phyloP scores from a whole-genome alignment of 768 basidiomycete genomes.

The Crassisporium funariophilum region DNA sequence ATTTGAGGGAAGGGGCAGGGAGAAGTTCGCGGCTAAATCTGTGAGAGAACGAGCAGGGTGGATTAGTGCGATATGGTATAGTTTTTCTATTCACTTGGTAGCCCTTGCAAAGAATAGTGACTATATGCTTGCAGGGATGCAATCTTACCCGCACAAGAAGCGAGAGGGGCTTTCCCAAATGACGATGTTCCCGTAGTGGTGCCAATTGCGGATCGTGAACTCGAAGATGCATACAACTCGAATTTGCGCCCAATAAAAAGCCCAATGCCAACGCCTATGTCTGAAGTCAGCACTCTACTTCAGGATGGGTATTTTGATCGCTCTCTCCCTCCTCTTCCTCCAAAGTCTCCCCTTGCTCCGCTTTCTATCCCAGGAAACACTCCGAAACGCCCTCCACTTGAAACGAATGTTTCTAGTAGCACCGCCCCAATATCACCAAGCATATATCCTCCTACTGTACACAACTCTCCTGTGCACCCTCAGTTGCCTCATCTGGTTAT shows the following conservation, averaged over 20 bases:
- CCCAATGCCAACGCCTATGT: constrained; percentile 22
- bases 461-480: constrained; percentile 11
- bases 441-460: constrained; percentile 26
- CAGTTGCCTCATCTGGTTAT: background rate
- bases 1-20: constrained; percentile 52
- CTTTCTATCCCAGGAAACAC: constrained; percentile 13
- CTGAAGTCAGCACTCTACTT: constrained; percentile 18
- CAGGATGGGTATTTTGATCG: constrained; percentile 27
- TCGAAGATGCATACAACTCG: too few relatives aligned
- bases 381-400: background rate
- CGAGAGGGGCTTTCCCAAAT: too few relatives aligned
- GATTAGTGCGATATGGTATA: constrained; percentile 77
- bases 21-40: constrained; percentile 64
- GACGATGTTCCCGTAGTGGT: too few relatives aligned
- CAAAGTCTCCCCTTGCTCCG: constrained; percentile 17
- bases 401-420: background rate
- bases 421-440: constrained; percentile 23
- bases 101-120: background rate
- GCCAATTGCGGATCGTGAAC: too few relatives aligned
- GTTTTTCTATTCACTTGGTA: constrained; percentile 14
- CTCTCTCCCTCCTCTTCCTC: constrained; percentile 34
- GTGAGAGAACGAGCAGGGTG: constrained; percentile 68
- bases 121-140: constrained; percentile 51
- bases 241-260: constrained; percentile 22
- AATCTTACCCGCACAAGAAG: constrained; percentile 45